These are phyloP conservation scores for Malania oleifera DNA, from an alignment of 164 flowering plant genomes.

Conservation along the genomic window DNA sequence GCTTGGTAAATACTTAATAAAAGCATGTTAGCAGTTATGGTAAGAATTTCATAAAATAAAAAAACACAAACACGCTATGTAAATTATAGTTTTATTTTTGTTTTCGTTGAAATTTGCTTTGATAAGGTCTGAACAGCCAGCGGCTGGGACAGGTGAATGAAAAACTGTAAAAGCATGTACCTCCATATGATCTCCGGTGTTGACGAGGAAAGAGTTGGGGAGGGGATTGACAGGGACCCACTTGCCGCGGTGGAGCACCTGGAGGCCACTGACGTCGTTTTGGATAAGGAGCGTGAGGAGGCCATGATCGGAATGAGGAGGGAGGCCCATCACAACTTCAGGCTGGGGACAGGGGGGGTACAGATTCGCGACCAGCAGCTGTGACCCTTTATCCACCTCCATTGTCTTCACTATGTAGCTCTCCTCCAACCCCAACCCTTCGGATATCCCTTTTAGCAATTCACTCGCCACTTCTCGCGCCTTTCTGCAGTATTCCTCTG, in stretches of 20 bases:
- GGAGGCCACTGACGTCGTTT: conserved; percentile 55
- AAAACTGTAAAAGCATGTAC: no score
- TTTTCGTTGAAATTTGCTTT: no score
- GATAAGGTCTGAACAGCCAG: no score
- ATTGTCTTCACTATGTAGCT: conserved; percentile 27
- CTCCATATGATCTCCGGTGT: conserved; percentile 60
- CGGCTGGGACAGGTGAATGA: no score
- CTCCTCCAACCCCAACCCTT: conserved; percentile 48
- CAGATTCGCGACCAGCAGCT: conserved; percentile 34
- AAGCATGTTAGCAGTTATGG: no score
- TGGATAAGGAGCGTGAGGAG: conserved; percentile 54
- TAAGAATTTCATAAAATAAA: no score
- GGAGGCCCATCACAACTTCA: conserved; percentile 54
- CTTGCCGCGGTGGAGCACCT: conserved; percentile 45
- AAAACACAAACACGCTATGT: no score
- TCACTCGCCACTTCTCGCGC: conserved; percentile 25
- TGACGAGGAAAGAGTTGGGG: conserved; percentile 56
- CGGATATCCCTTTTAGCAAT: conserved; percentile 41
- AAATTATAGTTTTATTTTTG: no score
- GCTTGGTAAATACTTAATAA: no score
- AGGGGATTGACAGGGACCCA: conserved; percentile 54
- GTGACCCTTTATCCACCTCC: conserved; percentile 28
- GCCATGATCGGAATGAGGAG: conserved; percentile 68
- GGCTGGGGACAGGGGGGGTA: conserved; percentile 76
- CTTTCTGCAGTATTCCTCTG: conserved; percentile 4